These are phyloP conservation scores for Bruguiera gymnorhiza DNA, from an alignment of 345 rosid species.

Conservation along the genomic window DNA sequence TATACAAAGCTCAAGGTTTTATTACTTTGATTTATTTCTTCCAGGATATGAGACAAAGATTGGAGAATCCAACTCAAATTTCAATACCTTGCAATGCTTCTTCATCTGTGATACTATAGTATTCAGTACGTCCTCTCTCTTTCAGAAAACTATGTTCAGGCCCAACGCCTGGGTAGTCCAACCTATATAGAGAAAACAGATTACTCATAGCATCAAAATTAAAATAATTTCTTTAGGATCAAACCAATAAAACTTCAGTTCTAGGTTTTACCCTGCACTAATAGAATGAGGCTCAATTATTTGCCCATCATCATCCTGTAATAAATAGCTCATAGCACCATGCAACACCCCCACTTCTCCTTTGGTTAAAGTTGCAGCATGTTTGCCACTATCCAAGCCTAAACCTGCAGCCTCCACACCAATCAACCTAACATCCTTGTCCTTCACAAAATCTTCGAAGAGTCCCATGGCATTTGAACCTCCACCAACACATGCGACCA, in stretches of 20 bases:
- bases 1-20: neutral
- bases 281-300: constrained; percentile 90
- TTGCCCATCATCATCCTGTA: constrained; percentile 94
- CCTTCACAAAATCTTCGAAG: constrained; percentile 85
- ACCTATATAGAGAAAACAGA: constrained; percentile 34
- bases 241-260: neutral
- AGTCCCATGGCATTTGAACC: constrained; percentile 96
- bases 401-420: constrained; percentile 98
- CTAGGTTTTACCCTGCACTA: constrained; percentile 71
- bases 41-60: neutral
- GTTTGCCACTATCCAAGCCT: constrained; percentile 90
- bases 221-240: neutral
- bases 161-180: constrained; percentile 99
- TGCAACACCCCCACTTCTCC: constrained; percentile 93
- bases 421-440: constrained; percentile 70
- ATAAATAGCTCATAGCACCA: constrained; percentile 95
- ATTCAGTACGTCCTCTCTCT: constrained; percentile 81
- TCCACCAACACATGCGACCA: constrained; percentile 92
- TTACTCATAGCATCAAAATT: neutral
- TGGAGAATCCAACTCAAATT: neutral
- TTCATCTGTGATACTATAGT: constrained; percentile 70
- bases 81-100: constrained; percentile 83
- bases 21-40: neutral
- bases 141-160: constrained; percentile 95
- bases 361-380: constrained; percentile 80